Evolutionary conservation across 495 filamentous ascomycete species (phyloP), one percentile per base, ranked within the genome.

Genomic region (Hypoxylon cercidicola): DNA sequence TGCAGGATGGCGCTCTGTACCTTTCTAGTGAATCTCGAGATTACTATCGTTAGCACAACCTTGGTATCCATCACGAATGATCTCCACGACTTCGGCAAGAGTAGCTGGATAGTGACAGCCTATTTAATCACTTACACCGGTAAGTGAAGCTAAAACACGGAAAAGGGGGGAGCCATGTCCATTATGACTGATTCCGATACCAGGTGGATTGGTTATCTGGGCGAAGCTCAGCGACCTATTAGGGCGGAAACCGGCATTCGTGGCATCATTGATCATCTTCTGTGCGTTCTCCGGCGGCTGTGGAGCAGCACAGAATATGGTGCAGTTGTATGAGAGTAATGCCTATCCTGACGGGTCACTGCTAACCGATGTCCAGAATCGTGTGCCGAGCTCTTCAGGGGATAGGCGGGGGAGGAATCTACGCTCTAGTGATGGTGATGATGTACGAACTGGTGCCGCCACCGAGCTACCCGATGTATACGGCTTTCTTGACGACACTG

Each of bases 101-200:
- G 70, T 11, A 77, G 74, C 49, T 89, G 85, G 86, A 73, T 89
- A 21, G 73, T 87, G 21, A 82, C 82, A 0, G 75, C 75, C 11
- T 89, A 88, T 60, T 64, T 87, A 10, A 55, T 87, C 39, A 83
- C 79, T 4, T 85, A 87, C 50, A 79, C 83, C 19, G 82, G 85
- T 28, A 28, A 28, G 34, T 12, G 34, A n/a, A n/a, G n/a, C n/a
- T n/a, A n/a, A n/a, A n/a, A n/a, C n/a, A n/a, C n/a, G n/a, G n/a
- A n/a, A n/a, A n/a, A n/a, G n/a, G n/a, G n/a, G n/a, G n/a, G n/a
- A n/a, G n/a, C n/a, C n/a, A n/a, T n/a, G n/a, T n/a, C n/a, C n/a
- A n/a, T n/a, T n/a, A n/a, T n/a, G n/a, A n/a, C n/a, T n/a, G n/a
- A n/a, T n/a, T n/a, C n/a, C n/a, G n/a, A n/a, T 82, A 11, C 34